Percentiles rank a stretch among this genome's conserved stretches.
phyloP scores from a whole-genome alignment of 441 rosid species.

The Erodium moschatum region DNA sequence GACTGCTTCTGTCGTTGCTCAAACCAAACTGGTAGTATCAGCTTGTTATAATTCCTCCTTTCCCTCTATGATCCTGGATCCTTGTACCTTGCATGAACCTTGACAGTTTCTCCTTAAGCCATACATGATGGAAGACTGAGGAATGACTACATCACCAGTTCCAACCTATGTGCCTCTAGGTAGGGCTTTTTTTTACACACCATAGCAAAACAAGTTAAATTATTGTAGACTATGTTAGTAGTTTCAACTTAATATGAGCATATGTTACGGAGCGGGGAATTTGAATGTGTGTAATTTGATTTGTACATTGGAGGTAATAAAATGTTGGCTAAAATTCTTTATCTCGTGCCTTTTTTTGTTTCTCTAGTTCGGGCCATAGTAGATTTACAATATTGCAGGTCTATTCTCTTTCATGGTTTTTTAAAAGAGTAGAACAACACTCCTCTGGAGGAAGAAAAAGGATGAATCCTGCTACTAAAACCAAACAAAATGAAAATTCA shows the following conservation, averaged over 20 bases:
- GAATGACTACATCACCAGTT: neutral
- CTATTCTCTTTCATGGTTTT: neutral
- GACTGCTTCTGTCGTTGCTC: constrained; percentile 73
- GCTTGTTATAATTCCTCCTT: constrained; percentile 30
- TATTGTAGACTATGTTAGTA: neutral
- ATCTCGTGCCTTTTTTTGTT: neutral
- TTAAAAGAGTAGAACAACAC: no score
- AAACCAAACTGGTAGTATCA: constrained; percentile 45
- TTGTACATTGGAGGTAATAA: neutral
- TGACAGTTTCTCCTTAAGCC: neutral
- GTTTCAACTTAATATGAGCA: no score
- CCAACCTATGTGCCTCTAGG: neutral
- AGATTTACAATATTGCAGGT: neutral
- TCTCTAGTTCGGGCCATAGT: neutral
- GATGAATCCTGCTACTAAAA: neutral
- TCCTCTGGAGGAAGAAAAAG: neutral
- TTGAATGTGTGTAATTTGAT: neutral
- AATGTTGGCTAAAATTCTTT: neutral
- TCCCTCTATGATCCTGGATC: neutral
- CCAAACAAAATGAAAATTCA: no score
- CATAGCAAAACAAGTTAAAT: neutral
- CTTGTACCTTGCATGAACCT: neutral
- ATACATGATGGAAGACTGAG: neutral
- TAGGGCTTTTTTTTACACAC: neutral
- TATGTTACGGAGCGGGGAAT: no score